Evolutionary conservation across 805 yeast genomes (phyloP), one percentile per base, ranked within the genome.

Genomic region (Saturnispora bothae): DNA sequence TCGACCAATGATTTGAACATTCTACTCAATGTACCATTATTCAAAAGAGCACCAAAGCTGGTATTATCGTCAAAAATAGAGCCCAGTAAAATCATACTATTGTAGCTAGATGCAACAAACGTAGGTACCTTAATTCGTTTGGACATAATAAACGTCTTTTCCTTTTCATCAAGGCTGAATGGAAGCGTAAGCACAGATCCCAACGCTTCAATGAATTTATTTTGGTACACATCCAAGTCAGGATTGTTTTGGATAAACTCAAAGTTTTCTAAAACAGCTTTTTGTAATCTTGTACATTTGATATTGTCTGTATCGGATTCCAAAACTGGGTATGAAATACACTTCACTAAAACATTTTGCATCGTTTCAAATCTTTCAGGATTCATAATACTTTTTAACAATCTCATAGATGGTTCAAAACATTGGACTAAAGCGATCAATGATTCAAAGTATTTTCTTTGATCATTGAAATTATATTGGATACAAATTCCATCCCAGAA

Each of bases 311-410:
- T 53, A 25, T 64, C 64, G 44, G 64, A 65, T 22, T 65, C 73
- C 27, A 84, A 61, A 10, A 81, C 66, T 1, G 94, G 94, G 54
- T 81, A 85, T 29, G 83, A 62, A 1, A 82, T 73, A 41, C 85
- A 74, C 13, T 76, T 65, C 48, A 73, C 73, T 50, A 89, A 67
- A 4, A 77, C 59, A n/a, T 60, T 61, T 27, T 84, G 55, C n/a
- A 81, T 63, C 17, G 55, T 61, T 31, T 64, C 70, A n/a, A 75
- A 62, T 56, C 53, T 65, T 17, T 40, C 57, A 20, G 46, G 49
- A 16, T 60, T 60, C 31, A 57, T 52, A 20, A 48, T 55, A 2
- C 55, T 58, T 31, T 45, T 45, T 19, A 47, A 61, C 18, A 76
- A 51, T 1, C 44, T 40, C 46, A 68, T 66, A 6, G 83, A 56